Base-by-base conservation (phyloP, 257 asterid species). In the Capsicum pubescens region DNA sequence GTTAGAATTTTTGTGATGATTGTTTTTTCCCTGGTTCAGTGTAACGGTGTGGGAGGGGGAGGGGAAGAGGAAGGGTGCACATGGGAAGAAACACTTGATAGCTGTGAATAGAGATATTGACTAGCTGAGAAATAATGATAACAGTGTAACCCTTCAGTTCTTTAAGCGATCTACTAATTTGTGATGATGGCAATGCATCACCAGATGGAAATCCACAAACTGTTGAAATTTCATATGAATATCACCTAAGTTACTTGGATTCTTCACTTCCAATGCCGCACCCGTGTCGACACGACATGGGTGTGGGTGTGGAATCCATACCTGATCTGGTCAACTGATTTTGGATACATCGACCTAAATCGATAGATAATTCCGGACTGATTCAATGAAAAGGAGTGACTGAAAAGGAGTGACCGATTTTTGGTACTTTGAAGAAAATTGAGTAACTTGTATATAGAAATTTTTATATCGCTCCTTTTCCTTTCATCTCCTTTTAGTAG, bases 21-120 rank as follows among this genome's bases (percentile, higher is more conserved):
- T 7, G 7, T 52, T 32, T 54, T 52, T 76, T 52, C 81, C 44
- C 63, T 76, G 59, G 63, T 69, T 68, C 7, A 15, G 26, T 39
- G 77, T 42, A 69, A 69, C 8, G 16, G 54, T 69, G 63, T 52
- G 63, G 64, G 26, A 54, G 81, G 81, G 81, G 63, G 19, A 72
- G 42, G 79, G 15, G 56, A 17, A 69, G 54, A 52, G 36, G 78
- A 50, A 52, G 61, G 60, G 14, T 21, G 44, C 48, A 55, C 63
- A 52, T 52, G 44, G 8, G 63, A 76, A 52, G 26, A 44, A 54
- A 76, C n/a, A 35, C 48, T 35, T 26, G 54, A 76, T 76, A 52
- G 48, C 48, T 39, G 63, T 1, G 17, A 52, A 76, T 52, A 76
- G 81, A 14, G 21, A 76, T 32, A 14, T 76, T 52, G 1, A 76